Percentiles rank a stretch among this genome's conserved stretches.
Evolutionary conservation across 129 eudicot species (phyloP).

Genomic region (Helianthus tuberosus): DNA sequence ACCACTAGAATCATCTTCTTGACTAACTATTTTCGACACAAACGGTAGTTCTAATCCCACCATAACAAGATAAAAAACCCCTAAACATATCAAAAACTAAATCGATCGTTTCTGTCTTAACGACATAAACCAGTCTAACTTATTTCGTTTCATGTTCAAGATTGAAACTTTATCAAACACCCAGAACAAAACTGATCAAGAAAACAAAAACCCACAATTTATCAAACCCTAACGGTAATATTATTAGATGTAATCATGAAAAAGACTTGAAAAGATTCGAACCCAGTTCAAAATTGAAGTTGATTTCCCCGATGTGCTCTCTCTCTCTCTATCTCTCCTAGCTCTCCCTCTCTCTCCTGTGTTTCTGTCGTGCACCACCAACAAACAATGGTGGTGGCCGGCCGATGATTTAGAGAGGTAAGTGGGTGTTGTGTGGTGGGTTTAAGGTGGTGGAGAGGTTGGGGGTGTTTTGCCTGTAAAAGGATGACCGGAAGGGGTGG

Average conservation of each 20-base stretch:
- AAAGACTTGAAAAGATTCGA: constrained; percentile 1
- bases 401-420: too few species aligned
- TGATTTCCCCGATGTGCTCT: too few species aligned
- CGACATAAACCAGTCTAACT: constrained; percentile 49
- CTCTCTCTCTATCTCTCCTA: too few species aligned
- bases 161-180: neutral
- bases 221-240: constrained; percentile 29
- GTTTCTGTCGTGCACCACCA: too few species aligned
- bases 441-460: too few species aligned
- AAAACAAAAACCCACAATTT: constrained; percentile 20
- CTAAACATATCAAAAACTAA: constrained; percentile 52
- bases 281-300: too few species aligned
- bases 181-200: constrained; percentile 7
- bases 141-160: constrained; percentile 47
- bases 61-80: constrained; percentile 55
- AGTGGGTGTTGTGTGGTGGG: too few species aligned
- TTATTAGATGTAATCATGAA: constrained; percentile 30
- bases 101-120: constrained; percentile 63
- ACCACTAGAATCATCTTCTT: constrained; percentile 34
- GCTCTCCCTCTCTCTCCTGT: too few species aligned
- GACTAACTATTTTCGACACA: constrained; percentile 54
- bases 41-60: constrained; percentile 77
- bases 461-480: too few species aligned
- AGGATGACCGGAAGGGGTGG: too few species aligned
- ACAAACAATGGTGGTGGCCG: too few species aligned